Evolutionary conservation across 306 rosid species (phyloP), one percentile per base, ranked within the genome.

Genomic region (Prunus fruticosa): DNA sequence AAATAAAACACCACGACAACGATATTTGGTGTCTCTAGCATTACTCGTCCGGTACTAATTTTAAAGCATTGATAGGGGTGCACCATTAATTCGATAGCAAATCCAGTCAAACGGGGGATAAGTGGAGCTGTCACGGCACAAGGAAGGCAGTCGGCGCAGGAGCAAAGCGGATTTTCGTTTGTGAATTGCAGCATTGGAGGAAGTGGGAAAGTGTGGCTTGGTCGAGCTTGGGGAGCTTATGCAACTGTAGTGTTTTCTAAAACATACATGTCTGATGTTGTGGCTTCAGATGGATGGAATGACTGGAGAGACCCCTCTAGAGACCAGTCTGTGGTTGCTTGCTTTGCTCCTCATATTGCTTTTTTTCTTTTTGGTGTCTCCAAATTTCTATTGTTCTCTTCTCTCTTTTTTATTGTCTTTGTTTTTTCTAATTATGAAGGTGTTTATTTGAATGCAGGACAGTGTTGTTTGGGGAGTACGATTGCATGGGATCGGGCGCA

Each of bases 51-150:
- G 61, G 19, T 19, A n/a, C 25, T 19, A 54, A 7, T 11, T 47
- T 47, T 5, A 54, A n/a, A 9, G 30, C 32, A 22, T 58, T 20
- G 69, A 49, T 84, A 89, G 92, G 85, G 85, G 11, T 93, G 98
- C 77, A 82, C 34, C 46, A 83, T 91, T 18, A 69, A 88, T 2
- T 84, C 86, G 23, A 89, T 88, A 72, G 93, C 98, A 63, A 83
- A 72, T 80, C 54, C 77, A 43, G 86, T 75, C 27, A 38, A 50
- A 8, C 72, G 0, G 6, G 91, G 72, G 64, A 63, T 91, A 43
- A 89, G 86, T 2, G 98, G 98, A 4, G 81, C 96, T 8, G 79
- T 93, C 43, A 93, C 97, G 3, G 94, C 98, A 2, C 98, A 91
- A 2, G 93, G 88, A 28, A n/a, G 93, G 64, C 64, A 83, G 11